phyloP scores from a whole-genome alignment of 768 basidiomycete species.

The Pleurotus djamor region DNA sequence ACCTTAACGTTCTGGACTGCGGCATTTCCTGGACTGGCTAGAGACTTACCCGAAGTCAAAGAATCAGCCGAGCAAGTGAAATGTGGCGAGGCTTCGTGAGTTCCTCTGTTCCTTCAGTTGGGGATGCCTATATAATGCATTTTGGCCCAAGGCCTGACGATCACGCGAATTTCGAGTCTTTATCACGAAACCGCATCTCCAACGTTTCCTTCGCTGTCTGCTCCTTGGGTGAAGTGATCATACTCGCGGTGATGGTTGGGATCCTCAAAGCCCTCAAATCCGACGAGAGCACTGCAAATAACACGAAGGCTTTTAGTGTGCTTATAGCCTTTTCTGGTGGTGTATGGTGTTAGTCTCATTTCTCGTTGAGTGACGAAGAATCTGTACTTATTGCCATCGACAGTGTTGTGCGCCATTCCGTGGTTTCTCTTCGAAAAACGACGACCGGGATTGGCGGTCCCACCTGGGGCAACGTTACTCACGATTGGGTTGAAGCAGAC shows the following conservation, averaged over 20 bases:
- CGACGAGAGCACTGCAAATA: conserved; percentile 62
- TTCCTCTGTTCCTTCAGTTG: background rate
- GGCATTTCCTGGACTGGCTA: conserved; percentile 74
- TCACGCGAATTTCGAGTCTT: conserved; percentile 55
- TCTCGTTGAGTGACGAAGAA: too few relatives aligned
- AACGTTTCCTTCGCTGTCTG: conserved; percentile 73
- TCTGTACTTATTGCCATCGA: too few relatives aligned
- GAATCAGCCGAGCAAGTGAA: conserved; percentile 39
- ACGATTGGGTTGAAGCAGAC: conserved; percentile 72
- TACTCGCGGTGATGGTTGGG: conserved; percentile 73
- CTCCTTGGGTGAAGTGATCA: conserved; percentile 67
- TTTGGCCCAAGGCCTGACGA: conserved; percentile 34
- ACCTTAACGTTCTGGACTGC: conserved; percentile 82
- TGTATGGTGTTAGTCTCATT: conserved; percentile 63
- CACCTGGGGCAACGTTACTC: conserved; percentile 49
- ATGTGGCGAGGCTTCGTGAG: conserved; percentile 46
- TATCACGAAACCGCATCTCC: conserved; percentile 70
- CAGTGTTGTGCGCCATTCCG: conserved; percentile 66
- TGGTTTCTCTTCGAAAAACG: conserved; percentile 75
- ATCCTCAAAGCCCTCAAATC: conserved; percentile 67
- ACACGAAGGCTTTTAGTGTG: conserved; percentile 72
- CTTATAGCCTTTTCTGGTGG: conserved; percentile 79
- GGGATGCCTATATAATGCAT: background rate
- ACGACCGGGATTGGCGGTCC: conserved; percentile 61
- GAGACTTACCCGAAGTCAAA: conserved; percentile 68